A percentile compares a stretch with the other conserved stretches of the same genome.
These are phyloP conservation scores for Lepidium campestre DNA, from an alignment of 441 rosid genomes.

Conservation along the genomic window DNA sequence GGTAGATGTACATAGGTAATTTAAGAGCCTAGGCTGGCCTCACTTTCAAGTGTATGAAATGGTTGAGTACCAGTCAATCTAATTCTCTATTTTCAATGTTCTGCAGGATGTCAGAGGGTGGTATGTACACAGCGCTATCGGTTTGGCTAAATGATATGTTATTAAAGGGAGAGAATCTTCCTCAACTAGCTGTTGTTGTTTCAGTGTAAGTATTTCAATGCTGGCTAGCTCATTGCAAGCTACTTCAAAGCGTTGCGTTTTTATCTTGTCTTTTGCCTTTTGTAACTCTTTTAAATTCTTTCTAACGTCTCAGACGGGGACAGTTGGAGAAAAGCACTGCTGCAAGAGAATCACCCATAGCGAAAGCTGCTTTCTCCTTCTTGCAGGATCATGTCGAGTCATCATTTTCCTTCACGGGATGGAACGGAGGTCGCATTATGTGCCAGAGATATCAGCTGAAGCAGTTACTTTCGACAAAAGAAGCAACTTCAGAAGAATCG, in stretches of 20 bases:
- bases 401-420: slow-evolving; percentile 63
- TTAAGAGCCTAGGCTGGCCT: neutral
- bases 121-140: slow-evolving; percentile 67
- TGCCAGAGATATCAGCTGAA: slow-evolving; percentile 82
- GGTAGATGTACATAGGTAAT: slow-evolving; percentile 84
- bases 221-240: neutral
- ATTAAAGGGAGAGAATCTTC: slow-evolving; percentile 58
- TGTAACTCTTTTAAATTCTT: neutral
- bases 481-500: slow-evolving; percentile 45
- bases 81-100: slow-evolving; percentile 18
- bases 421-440: slow-evolving; percentile 89
- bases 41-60: neutral
- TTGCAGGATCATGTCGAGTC: slow-evolving; percentile 62
- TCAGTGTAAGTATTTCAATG: slow-evolving; percentile 59
- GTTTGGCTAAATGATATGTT: slow-evolving; percentile 75
- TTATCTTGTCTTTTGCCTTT: slow-evolving; percentile 1
- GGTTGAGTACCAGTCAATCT: slow-evolving; percentile 10
- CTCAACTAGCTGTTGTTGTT: slow-evolving; percentile 78
- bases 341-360: slow-evolving; percentile 50
- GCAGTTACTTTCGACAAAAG: slow-evolving; percentile 42
- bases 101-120: slow-evolving; percentile 91
- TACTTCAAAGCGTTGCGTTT: neutral
- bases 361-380: slow-evolving; percentile 59
- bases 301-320: slow-evolving; percentile 53
- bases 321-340: slow-evolving; percentile 55